Evolutionary conservation across 116 monocot species (phyloP), one percentile per base, ranked within the genome.

Genomic region (Papilionanthe hybrid): DNA sequence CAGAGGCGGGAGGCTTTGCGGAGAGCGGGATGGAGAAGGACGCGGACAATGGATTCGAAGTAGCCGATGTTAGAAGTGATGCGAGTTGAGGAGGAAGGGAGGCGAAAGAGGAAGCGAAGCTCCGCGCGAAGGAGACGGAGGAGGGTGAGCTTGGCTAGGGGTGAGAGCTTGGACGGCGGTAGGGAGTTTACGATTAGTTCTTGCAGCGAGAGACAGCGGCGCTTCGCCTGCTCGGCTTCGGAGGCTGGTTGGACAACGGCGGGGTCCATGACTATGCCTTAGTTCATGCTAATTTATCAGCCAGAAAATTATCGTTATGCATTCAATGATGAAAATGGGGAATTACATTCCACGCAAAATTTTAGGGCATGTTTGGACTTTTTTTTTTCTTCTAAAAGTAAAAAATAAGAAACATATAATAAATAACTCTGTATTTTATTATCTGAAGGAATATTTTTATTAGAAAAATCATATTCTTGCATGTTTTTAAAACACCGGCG

Each of bases 11-110:
- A 90, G 76, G 88, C 81, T 71, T 75, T 42, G 72, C 71, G 72
- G 50, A 94, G 60, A 60, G 81, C 80, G 63, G 98, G 93, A 50
- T 89, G 87, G 69, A 78, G 86, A 83, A 94, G 75, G 84, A 90
- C 82, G 72, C 75, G 81, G 79, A 83, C 75, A 72, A 91, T 42
- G 77, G 98, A 81, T 20, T 86, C 84, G 75, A 91, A 78, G 81
- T 94, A 84, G 29, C 90, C 89, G 25, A 89, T 17, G 83, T 94
- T 94, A 69, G 82, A 81, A 72, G 73, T 75, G 80, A 53, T 77
- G 73, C 43, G 57, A 18, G 37, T 27, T 0, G 75, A 55, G 18
- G 55, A 11, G 4, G 50, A 79, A 76, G 83, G 67, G 53, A 83
- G 77, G 75, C 74, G 80, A 49, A 81, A 81, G 43, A 87, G 92